phyloP scores from a whole-genome alignment of 371 early-diverging fungal species.

The Circinella umbellata region DNA sequence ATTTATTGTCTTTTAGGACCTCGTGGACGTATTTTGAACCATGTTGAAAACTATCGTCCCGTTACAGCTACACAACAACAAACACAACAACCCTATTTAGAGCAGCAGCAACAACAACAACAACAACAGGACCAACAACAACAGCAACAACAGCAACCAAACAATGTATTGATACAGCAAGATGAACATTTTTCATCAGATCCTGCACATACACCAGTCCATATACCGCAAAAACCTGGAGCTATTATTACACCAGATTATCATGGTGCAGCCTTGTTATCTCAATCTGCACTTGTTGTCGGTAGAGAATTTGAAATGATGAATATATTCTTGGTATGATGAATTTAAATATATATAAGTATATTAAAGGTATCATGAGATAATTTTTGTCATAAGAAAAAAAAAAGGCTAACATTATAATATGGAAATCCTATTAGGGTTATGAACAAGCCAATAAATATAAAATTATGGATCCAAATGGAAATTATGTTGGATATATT shows the following conservation, averaged over 20 bases:
- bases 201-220: conserved; percentile 31
- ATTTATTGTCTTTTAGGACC: conserved; percentile 26
- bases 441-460: conserved; percentile 93
- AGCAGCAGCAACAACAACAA: background rate
- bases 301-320: conserved; percentile 85
- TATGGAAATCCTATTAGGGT: conserved; percentile 39
- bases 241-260: conserved; percentile 42
- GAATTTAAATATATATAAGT: no score
- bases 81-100: background rate
- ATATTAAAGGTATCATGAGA: no score
- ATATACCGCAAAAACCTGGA: conserved; percentile 35
- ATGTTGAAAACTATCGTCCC: conserved; percentile 29
- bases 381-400: background rate
- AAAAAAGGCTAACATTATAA: no score
- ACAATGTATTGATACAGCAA: conserved; percentile 7
- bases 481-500: conserved; percentile 80
- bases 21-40: conserved; percentile 41
- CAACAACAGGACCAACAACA: background rate
- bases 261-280: conserved; percentile 47
- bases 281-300: conserved; percentile 71
- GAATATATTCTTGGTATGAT: conserved; percentile 68
- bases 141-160: conserved; percentile 2
- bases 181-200: conserved; percentile 21
- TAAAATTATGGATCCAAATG: conserved; percentile 74
- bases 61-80: conserved; percentile 7